Percentiles rank a stretch among this genome's conserved stretches.
phyloP scores from a whole-genome alignment of 441 rosid genomes.

The Corymbia citriodora region DNA sequence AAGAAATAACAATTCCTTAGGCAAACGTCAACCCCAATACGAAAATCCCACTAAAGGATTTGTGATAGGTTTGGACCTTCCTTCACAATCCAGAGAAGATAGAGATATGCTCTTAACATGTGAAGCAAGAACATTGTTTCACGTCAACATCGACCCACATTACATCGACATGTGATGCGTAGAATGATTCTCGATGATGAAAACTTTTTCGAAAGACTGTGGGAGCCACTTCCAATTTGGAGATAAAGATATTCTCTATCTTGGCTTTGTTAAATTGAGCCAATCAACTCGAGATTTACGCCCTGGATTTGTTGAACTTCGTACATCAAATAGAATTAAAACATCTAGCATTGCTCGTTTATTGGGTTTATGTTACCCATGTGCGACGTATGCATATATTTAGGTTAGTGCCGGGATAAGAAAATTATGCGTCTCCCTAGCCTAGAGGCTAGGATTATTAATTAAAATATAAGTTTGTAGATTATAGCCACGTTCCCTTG shows the following conservation, averaged over 20 bases:
- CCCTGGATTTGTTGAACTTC: background rate
- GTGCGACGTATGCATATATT: background rate
- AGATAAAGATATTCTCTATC: background rate
- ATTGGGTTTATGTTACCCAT: background rate
- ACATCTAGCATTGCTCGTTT: background rate
- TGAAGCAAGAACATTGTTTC: constrained; percentile 20
- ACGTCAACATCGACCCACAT: constrained; percentile 8
- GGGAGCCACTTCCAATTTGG: constrained; percentile 10
- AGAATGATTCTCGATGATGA: constrained; percentile 18
- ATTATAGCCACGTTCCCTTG: background rate
- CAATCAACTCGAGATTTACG: background rate
- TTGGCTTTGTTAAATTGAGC: background rate
- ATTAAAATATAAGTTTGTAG: background rate
- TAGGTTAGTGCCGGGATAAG: background rate
- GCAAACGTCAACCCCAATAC: background rate
- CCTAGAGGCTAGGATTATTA: background rate
- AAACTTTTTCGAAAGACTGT: background rate
- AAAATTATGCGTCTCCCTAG: background rate
- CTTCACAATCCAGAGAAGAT: background rate
- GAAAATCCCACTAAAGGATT: background rate
- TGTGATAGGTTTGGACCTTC: background rate
- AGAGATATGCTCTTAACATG: background rate
- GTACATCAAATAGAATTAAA: background rate
- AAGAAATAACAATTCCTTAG: background rate
- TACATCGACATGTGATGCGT: constrained; percentile 12